Base-by-base conservation (phyloP, 345 rosid genomes). In the Lepidium africanum region DNA sequence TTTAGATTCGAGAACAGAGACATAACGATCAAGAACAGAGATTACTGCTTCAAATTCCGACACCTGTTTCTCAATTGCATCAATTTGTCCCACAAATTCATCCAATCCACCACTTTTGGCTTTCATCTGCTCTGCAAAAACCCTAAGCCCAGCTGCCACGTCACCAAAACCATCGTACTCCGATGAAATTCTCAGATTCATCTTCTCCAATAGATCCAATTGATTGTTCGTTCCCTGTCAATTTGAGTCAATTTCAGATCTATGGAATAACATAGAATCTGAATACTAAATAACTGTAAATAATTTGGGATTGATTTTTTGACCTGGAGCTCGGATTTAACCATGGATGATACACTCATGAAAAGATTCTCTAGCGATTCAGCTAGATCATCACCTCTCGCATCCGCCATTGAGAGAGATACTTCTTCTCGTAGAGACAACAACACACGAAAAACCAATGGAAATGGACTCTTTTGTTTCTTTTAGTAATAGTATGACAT, bases 301-400 rank as follows among this genome's bases (percentile, higher is more conserved):
- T 45, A 45, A 21, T 5, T 9, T 21, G 0, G 17, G 17, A 27
- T 15, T 23, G 38, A 51, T 11, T 69, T 15, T 15, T 45, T 39
- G 8, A 93, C 94, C 92, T 88, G 86, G 52, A 90, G 89, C 55
- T 91, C 95, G 0, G 89, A 79, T 82, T 82, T 84, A 62, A 93
- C 87, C 96, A 87, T 91, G 7, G 89, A 65, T 49, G 92, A 81
- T 61, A 88, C 81, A 69, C 84, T 80, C 35, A 79, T 70, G 77
- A 91, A 87, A 51, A 88, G 92, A 80, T 75, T 76, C 41, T 77
- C 75, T 16, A 91, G 81, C 19, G 97, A 79, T 61, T 86, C 86
- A 4, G 88, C 88, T 41, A 93, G 83, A 60, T 83, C 83, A 69
- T 89, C 92, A 40, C 52, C 33, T 30, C 1, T 55, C 5, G 50